phyloP scores from a whole-genome alignment of 2,329 filamentous ascomycete species.

The Daldinia sp. region DNA sequence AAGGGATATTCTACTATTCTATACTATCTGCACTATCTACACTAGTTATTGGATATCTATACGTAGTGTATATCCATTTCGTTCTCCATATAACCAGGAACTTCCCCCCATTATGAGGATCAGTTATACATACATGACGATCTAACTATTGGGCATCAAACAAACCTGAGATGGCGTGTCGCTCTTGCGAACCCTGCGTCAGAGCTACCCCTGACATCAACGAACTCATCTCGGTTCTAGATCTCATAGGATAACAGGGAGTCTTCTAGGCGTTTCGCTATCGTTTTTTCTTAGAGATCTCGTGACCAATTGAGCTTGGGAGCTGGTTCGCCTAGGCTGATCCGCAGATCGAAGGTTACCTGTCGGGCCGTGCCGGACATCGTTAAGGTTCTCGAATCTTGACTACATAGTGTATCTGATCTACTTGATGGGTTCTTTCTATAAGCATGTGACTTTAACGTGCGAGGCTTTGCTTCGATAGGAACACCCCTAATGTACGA shows the following conservation, averaged over 20 bases:
- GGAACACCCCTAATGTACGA: background rate
- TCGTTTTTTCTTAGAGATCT: background rate
- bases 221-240: conserved; percentile 6
- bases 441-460: background rate
- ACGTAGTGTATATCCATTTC: background rate
- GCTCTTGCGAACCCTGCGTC: conserved; percentile 15
- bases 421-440: background rate
- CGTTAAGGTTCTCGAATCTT: conserved; percentile 11
- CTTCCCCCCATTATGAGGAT: conserved; percentile 15
- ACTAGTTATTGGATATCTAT: conserved; percentile 18
- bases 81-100: conserved; percentile 35
- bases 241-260: conserved; percentile 26
- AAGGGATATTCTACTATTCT: conserved; percentile 10
- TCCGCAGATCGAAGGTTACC: conserved; percentile 23
- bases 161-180: conserved; percentile 11
- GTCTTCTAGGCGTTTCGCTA: conserved; percentile 11
- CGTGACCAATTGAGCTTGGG: conserved; percentile 24
- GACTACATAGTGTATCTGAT: background rate
- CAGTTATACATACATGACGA: conserved; percentile 9
- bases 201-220: conserved; percentile 6
- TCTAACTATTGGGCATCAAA: conserved; percentile 35
- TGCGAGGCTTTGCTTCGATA: background rate
- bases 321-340: conserved; percentile 6
- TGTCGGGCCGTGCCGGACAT: conserved; percentile 33
- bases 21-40: conserved; percentile 6